These are phyloP conservation scores for Madurella mycetomatis DNA, from an alignment of 2,329 filamentous ascomycete species.

Conservation along the genomic window DNA sequence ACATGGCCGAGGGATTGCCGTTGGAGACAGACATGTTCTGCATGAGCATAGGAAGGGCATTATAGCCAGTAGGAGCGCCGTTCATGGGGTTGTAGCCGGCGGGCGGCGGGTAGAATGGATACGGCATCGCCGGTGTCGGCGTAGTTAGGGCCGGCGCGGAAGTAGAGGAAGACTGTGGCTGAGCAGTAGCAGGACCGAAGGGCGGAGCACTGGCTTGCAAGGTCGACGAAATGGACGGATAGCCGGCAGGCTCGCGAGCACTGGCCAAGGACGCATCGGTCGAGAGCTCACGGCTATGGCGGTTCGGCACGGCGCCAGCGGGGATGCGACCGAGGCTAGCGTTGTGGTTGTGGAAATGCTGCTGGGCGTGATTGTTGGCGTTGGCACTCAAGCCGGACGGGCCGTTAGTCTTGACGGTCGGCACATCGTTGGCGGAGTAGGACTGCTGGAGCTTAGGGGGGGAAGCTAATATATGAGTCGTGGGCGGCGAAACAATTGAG, in stretches of 20 bases:
- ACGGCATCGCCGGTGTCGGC: constrained; percentile 26
- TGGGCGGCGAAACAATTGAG: constrained; percentile 42
- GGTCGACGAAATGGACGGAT: constrained; percentile 62
- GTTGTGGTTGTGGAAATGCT: constrained; percentile 72
- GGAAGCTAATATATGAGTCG: constrained; percentile 52
- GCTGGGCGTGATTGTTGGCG: constrained; percentile 56
- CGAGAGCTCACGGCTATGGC: constrained; percentile 70
- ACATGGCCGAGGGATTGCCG: constrained; percentile 39
- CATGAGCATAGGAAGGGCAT: constrained; percentile 60
- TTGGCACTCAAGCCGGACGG: constrained; percentile 42
- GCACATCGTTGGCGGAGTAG: constrained; percentile 84
- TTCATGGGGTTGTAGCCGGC: constrained; percentile 32
- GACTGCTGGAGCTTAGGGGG: constrained; percentile 78
- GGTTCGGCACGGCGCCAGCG: constrained; percentile 57
- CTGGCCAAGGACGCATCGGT: constrained; percentile 40
- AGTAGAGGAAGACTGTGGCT: constrained; percentile 29
- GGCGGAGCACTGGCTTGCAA: constrained; percentile 76
- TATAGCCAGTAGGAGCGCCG: constrained; percentile 33
- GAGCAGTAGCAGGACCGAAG: constrained; percentile 63
- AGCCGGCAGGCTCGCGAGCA: constrained; percentile 45
- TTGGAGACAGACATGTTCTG: constrained; percentile 57
- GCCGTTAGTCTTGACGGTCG: constrained; percentile 70
- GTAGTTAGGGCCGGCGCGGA: constrained; percentile 28
- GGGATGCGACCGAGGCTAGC: constrained; percentile 78
- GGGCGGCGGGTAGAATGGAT: constrained; percentile 27